Evolutionary conservation across 352 stramenopile species (phyloP), one percentile per base, ranked within the genome.

Genomic region (Globisporangium yorkense): DNA sequence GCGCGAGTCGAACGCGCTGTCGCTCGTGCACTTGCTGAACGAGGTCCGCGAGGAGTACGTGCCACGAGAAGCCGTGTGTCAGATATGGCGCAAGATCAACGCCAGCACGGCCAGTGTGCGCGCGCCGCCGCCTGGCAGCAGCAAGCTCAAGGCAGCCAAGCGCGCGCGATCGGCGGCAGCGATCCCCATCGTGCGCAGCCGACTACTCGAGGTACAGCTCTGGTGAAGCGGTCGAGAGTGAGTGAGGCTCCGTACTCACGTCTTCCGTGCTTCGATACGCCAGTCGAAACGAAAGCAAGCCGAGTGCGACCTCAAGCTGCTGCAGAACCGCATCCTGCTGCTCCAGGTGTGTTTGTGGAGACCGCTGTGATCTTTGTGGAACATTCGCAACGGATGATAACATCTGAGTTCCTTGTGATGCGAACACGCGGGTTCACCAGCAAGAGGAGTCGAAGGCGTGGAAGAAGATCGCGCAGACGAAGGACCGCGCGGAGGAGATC

Each of bases 391-490:
- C 24, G 24, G 24, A 27, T 27, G 24, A 27, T 27, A 12, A 31
- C 13, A 3, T 33, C 5, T 7, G 45, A 50, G 54, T 24, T 20
- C 1, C 9, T 18, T 1, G 6, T 40, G 18, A 3, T 37, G 12
- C 3, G 13, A 2, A 5, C 12, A 20, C 24, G 24, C 24, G 24
- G 24, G 24, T 27, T 27, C 24, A 1, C 24, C 54, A 89, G 75
- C 79, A 84, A 61, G 81, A 92, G 65, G 82, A 92, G 45, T 70
- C 68, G 0, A 86, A 85, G 51, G 82, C 80, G 27, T 90, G 80
- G 82, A 85, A 88, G 48, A 92, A 89, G 59, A 92, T 90, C 21
- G 70, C 75, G 39, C 78, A 89, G 65, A 92, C 82, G 0, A 83
- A 89, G 49, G 80, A 89, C 47, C 72, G 75, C 12, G 82, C 82